A percentile compares a stretch with the other conserved stretches of the same genome.
These are phyloP conservation scores for Parmales sp. DNA, from an alignment of 108 stramenopile genomes.

Conservation along the genomic window DNA sequence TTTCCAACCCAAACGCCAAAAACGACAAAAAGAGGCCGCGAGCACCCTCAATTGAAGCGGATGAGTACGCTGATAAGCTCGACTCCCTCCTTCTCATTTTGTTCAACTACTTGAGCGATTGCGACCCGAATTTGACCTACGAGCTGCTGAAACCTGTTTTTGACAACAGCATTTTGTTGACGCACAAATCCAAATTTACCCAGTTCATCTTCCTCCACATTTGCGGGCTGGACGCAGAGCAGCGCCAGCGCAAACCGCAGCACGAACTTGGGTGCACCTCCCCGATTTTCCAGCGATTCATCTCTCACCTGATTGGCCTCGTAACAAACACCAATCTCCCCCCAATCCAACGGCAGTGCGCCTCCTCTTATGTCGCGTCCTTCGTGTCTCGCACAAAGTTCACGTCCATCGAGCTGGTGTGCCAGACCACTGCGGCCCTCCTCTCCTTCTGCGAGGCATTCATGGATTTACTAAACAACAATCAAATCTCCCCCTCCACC, in stretches of 20 bases:
- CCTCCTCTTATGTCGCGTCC: constrained; percentile 86
- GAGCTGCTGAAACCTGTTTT: constrained; percentile 42
- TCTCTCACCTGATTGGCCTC: neutral
- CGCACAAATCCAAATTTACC: constrained; percentile 90
- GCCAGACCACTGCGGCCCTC: constrained; percentile 60
- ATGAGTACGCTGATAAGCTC: constrained; percentile 46
- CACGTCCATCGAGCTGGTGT: constrained; percentile 62
- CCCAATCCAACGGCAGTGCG: constrained; percentile 60
- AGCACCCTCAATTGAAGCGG: too few relatives aligned
- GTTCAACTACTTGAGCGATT: constrained; percentile 39
- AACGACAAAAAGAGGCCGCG: too few relatives aligned
- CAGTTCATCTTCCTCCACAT: constrained; percentile 80
- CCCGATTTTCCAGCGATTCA: neutral
- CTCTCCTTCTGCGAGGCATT: constrained; percentile 77
- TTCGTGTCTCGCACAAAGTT: constrained; percentile 80
- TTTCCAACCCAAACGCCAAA: too few relatives aligned
- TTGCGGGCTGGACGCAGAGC: constrained; percentile 57
- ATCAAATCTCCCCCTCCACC: neutral
- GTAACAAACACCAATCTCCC: constrained; percentile 20
- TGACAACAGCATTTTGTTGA: constrained; percentile 67
- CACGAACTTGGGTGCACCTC: neutral
- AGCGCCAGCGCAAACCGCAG: neutral
- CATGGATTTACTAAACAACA: constrained; percentile 45
- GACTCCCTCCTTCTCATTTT: constrained; percentile 46
- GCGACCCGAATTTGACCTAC: constrained; percentile 1